These are phyloP conservation scores for Williopsis jadinii DNA, from an alignment of 1,139 yeast species.

Conservation along the genomic window DNA sequence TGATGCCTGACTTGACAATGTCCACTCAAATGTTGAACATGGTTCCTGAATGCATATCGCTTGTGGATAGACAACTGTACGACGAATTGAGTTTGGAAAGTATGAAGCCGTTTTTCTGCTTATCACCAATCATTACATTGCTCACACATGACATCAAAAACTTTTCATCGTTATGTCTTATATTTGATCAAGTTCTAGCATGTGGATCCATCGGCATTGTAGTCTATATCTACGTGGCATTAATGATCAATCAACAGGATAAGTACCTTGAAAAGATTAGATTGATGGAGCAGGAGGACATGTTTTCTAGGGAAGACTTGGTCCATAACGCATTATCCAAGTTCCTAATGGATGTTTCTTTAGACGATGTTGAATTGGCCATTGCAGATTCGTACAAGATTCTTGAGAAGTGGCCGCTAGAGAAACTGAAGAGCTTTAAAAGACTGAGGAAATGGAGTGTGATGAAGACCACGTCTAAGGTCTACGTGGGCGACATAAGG, in stretches of 20 bases:
- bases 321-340: slow-evolving; percentile 17
- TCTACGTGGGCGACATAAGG: not conserved
- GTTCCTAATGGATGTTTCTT: slow-evolving; percentile 3
- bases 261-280: slow-evolving; percentile 30
- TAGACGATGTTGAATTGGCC: slow-evolving; percentile 5
- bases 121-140: slow-evolving; percentile 71
- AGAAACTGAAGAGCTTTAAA: slow-evolving; percentile 4
- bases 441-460: slow-evolving; percentile 10
- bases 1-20: slow-evolving; percentile 64
- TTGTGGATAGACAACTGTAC: slow-evolving; percentile 46
- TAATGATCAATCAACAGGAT: slow-evolving; percentile 36
- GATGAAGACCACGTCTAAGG: slow-evolving; percentile 5
- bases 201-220: slow-evolving; percentile 36
- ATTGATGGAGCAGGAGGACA: slow-evolving; percentile 3
- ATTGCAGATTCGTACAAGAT: not conserved
- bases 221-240: slow-evolving; percentile 52
- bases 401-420: slow-evolving; percentile 1
- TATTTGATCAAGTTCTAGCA: slow-evolving; percentile 61
- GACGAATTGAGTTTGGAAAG: slow-evolving; percentile 40
- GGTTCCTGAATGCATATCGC: slow-evolving; percentile 53
- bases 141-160: slow-evolving; percentile 67
- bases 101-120: slow-evolving; percentile 52
- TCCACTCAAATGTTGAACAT: slow-evolving; percentile 59
- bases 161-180: slow-evolving; percentile 40
- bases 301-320: slow-evolving; percentile 10